A percentile compares a stretch with the other conserved stretches of the same genome.
These are phyloP conservation scores for Tardiomyces digboiensis DNA, from an alignment of 1,139 yeast genomes.

Conservation along the genomic window DNA sequence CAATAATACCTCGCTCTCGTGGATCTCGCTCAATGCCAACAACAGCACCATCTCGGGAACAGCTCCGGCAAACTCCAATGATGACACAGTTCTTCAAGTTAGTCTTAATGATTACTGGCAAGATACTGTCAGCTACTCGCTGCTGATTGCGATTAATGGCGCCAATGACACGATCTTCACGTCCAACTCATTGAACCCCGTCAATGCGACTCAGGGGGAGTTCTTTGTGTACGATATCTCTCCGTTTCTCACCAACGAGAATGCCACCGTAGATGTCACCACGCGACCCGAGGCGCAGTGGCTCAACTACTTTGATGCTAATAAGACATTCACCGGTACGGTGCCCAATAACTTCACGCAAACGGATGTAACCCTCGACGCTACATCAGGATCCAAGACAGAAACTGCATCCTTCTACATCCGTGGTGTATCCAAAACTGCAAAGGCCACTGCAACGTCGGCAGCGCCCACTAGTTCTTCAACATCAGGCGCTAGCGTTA, in stretches of 20 bases:
- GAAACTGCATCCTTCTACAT: conserved; percentile 40
- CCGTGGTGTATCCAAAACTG: conserved; percentile 38
- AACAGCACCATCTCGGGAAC: conserved; percentile 34
- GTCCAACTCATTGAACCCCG: conserved; percentile 22
- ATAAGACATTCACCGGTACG: conserved; percentile 58
- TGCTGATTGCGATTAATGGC: conserved; percentile 31
- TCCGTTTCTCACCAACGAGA: conserved; percentile 17
- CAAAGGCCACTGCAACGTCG: conserved; percentile 4
- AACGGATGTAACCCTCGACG: conserved; percentile 43
- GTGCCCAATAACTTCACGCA: conserved; percentile 52
- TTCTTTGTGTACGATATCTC: conserved; percentile 41
- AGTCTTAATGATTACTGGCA: conserved; percentile 52
- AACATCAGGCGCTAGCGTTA: conserved; percentile 12
- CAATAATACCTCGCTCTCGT: conserved; percentile 42
- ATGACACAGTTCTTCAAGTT: conserved; percentile 40
- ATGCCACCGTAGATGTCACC: conserved; percentile 37
- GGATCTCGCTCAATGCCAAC: conserved; percentile 41
- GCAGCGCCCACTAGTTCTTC: conserved; percentile 10
- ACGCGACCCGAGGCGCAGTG: conserved; percentile 36
- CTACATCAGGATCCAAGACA: conserved; percentile 27
- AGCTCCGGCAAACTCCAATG: conserved; percentile 42
- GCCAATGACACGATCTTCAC: conserved; percentile 17
- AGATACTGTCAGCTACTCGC: conserved; percentile 54
- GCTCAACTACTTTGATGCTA: conserved; percentile 51
- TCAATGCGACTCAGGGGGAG: conserved; percentile 62